Percentiles rank a stretch among this genome's conserved stretches.
phyloP scores from a whole-genome alignment of 371 early-diverging fungal genomes.

The Dinochytrium kinnereticum region DNA sequence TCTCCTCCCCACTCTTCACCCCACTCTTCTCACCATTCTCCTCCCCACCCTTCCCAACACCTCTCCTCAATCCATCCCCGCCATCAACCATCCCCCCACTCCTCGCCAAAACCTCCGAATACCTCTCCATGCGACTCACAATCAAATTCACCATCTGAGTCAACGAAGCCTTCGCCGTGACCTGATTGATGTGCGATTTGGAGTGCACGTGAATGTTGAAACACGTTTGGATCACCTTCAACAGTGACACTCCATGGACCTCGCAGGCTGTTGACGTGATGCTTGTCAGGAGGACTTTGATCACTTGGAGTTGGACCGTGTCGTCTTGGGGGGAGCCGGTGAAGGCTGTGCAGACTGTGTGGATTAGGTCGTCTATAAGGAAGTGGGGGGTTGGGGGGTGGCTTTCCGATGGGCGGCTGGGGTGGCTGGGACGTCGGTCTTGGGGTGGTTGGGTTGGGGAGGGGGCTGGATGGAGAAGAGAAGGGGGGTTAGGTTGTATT shows the following conservation, averaged over 20 bases:
- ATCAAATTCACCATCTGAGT: constrained; percentile 62
- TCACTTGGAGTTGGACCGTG: constrained; percentile 53
- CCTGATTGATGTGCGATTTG: constrained; percentile 43
- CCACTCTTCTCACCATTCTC: background rate
- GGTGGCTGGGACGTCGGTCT: background rate
- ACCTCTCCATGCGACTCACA: constrained; percentile 59
- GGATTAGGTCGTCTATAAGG: constrained; percentile 61
- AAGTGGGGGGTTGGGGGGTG: constrained; percentile 18
- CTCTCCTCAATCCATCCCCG: background rate
- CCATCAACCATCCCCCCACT: constrained; percentile 12
- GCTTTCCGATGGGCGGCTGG: background rate
- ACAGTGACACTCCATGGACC: constrained; percentile 51
- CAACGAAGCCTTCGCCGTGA: constrained; percentile 58
- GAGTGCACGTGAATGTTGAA: constrained; percentile 52
- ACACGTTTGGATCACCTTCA: constrained; percentile 55
- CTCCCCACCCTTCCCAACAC: background rate
- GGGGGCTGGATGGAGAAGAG: background rate
- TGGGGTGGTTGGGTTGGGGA: background rate
- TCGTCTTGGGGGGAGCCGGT: constrained; percentile 28
- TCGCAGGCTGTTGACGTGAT: constrained; percentile 55
- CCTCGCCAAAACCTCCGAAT: constrained; percentile 43
- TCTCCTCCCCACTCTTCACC: background rate
- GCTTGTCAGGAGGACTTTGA: constrained; percentile 56
- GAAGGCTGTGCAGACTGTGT: constrained; percentile 51
- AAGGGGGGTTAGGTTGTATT: constrained; percentile 5